These are phyloP conservation scores for Coprinopsis cinerea DNA, from an alignment of 768 basidiomycete species.

Conservation along the genomic window DNA sequence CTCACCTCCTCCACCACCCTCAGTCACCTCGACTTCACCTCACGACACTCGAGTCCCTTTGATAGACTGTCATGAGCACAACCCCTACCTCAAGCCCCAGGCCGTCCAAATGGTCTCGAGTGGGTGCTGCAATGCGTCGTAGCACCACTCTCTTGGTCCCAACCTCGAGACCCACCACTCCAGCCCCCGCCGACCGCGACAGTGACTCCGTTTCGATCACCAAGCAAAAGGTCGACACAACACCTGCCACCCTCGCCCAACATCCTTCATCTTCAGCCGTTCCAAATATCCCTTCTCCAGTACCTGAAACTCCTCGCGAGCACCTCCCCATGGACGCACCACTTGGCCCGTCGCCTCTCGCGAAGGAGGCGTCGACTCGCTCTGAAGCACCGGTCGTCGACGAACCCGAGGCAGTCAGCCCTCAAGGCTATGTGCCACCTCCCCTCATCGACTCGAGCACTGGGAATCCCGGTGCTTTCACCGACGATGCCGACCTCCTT, in stretches of 20 bases:
- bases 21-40: slow-evolving; percentile 9
- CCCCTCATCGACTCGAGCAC: slow-evolving; percentile 33
- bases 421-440: slow-evolving; percentile 31
- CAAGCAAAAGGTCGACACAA: slow-evolving; percentile 23
- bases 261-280: slow-evolving; percentile 17
- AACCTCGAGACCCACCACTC: slow-evolving; percentile 23
- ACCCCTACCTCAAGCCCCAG: slow-evolving; percentile 17
- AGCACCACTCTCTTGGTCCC: slow-evolving; percentile 51
- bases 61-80: slow-evolving; percentile 15
- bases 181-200: slow-evolving; percentile 18
- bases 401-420: slow-evolving; percentile 18
- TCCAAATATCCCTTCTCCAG: slow-evolving; percentile 46
- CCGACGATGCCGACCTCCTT: slow-evolving; percentile 44
- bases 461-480: slow-evolving; percentile 46
- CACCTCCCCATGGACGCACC: slow-evolving; percentile 40
- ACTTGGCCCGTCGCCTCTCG: slow-evolving; percentile 39
- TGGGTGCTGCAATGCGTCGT: slow-evolving; percentile 55
- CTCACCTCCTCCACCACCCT: slow-evolving; percentile 13
- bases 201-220: slow-evolving; percentile 17
- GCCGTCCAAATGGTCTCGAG: slow-evolving; percentile 51
- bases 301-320: slow-evolving; percentile 62
- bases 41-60: slow-evolving; percentile 4
- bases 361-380: slow-evolving; percentile 22
- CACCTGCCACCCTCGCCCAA: slow-evolving; percentile 16
- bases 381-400: slow-evolving; percentile 4